phyloP scores from a whole-genome alignment of 192 early-diverging fungal species.

The Powellomyces hirtus region DNA sequence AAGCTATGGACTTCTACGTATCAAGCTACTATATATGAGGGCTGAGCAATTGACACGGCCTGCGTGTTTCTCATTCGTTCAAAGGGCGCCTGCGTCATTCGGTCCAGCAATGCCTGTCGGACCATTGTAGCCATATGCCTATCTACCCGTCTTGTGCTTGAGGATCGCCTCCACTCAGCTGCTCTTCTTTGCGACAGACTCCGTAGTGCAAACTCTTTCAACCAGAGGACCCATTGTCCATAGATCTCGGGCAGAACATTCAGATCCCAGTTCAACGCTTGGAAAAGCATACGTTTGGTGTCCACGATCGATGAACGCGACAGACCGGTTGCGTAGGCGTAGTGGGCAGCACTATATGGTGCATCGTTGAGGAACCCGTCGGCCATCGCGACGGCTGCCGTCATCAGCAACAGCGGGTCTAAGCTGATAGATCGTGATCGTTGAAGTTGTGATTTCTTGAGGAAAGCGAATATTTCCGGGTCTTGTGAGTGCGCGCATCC shows the following conservation, averaged over 20 bases:
- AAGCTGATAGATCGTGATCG: background rate
- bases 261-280: slow-evolving; percentile 1
- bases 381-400: slow-evolving; percentile 7
- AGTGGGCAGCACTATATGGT: background rate
- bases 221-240: slow-evolving; percentile 3
- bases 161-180: no score
- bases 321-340: background rate
- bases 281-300: slow-evolving; percentile 2
- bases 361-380: slow-evolving; percentile 10
- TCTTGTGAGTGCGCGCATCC: slow-evolving; percentile 3
- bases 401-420: background rate
- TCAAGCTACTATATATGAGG: no score
- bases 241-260: background rate
- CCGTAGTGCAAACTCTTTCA: slow-evolving; percentile 4
- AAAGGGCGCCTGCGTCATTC: no score
- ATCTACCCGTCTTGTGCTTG: no score
- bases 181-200: no score
- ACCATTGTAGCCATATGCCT: no score
- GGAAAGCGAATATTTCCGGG: no score
- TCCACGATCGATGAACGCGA: background rate
- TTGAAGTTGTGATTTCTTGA: background rate
- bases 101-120: no score
- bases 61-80: no score
- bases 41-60: no score
- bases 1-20: no score